These are phyloP conservation scores for Inga oerstediana DNA, from an alignment of 306 rosid genomes.

Conservation along the genomic window DNA sequence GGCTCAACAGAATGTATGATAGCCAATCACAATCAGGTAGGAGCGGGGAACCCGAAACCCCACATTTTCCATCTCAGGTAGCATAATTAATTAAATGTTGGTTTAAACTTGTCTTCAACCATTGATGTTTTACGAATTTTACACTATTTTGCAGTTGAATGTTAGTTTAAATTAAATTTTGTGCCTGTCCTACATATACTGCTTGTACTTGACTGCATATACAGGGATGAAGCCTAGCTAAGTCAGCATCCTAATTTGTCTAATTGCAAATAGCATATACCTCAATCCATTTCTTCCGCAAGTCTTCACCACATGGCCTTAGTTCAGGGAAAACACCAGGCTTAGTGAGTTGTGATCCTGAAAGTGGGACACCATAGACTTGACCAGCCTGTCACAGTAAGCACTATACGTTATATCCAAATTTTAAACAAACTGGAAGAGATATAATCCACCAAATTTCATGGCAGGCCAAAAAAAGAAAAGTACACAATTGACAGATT, in stretches of 20 bases:
- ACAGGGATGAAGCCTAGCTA: not conserved
- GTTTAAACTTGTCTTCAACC: not conserved
- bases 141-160: not conserved
- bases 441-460: conserved; percentile 16
- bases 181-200: not conserved
- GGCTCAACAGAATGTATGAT: not conserved
- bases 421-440: conserved; percentile 30
- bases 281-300: conserved; percentile 95
- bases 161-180: not conserved
- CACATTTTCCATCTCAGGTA: not conserved
- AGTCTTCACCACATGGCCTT: conserved; percentile 74
- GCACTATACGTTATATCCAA: conserved; percentile 28
- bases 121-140: not conserved
- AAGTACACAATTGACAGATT: not conserved
- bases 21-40: not conserved
- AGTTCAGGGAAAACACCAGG: conserved; percentile 81
- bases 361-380: conserved; percentile 85
- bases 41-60: not conserved
- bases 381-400: conserved; percentile 88
- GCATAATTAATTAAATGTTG: not conserved
- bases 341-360: conserved; percentile 75
- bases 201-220: not conserved
- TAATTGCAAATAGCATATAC: conserved; percentile 34
- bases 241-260: not conserved
- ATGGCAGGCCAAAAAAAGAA: not conserved